phyloP scores from a whole-genome alignment of 257 asterid species.

The Scutellaria minor region DNA sequence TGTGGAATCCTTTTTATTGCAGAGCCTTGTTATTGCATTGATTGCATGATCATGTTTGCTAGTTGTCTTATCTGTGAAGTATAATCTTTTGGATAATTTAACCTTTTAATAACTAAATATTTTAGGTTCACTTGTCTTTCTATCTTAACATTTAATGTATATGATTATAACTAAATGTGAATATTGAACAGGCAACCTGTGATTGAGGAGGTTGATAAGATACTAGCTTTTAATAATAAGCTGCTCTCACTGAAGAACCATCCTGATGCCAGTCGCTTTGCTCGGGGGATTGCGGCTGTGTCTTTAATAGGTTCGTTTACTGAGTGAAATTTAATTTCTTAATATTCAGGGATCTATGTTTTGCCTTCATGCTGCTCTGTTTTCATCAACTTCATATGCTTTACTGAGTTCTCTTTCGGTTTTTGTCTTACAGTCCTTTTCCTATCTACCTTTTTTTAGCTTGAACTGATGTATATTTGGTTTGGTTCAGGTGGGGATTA shows the following conservation, averaged over 20 bases:
- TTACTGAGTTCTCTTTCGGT: not conserved
- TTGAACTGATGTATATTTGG: constrained; percentile 37
- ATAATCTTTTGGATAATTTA: constrained; percentile 6
- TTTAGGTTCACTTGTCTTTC: constrained; percentile 5
- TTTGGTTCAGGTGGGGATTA: constrained; percentile 76
- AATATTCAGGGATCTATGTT: constrained; percentile 13
- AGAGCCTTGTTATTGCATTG: constrained; percentile 8
- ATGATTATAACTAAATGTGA: constrained; percentile 25
- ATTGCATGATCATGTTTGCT: constrained; percentile 8
- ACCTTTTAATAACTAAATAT: constrained; percentile 1
- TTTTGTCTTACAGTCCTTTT: constrained; percentile 18
- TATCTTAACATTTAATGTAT: not conserved
- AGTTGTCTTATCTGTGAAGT: constrained; percentile 12
- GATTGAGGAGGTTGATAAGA: constrained; percentile 80
- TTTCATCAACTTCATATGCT: constrained; percentile 27
- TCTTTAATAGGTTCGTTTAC: constrained; percentile 66
- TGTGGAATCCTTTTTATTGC: constrained; percentile 21
- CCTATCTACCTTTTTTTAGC: constrained; percentile 27
- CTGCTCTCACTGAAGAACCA: constrained; percentile 74
- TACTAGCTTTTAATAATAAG: constrained; percentile 71
- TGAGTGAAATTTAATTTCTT: constrained; percentile 19
- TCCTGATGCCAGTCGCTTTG: constrained; percentile 80
- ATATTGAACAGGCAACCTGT: constrained; percentile 57
- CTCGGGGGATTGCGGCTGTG: constrained; percentile 85
- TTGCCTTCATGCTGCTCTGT: constrained; percentile 24